Conservation (phyloP, 345 rosid genomes). For the Cochlearia excelsa region DNA sequence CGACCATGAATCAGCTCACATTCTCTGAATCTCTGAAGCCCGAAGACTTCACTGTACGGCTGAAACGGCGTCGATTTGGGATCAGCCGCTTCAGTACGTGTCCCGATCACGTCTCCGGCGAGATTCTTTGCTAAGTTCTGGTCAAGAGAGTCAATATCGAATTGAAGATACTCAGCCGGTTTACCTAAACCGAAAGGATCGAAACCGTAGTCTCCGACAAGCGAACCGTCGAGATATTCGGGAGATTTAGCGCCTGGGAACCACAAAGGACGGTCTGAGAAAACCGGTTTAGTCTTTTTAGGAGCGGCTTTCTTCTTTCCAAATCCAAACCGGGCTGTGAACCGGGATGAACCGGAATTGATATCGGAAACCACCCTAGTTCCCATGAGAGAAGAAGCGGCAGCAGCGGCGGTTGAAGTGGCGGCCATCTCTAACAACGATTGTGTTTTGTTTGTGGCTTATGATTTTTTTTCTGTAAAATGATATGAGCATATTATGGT, state of each 20-base stretch:
- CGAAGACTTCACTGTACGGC: slow-evolving; percentile 80
- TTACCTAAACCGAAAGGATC: slow-evolving; percentile 84
- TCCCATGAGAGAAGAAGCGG: slow-evolving; percentile 57
- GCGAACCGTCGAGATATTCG: slow-evolving; percentile 69
- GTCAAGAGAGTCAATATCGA: slow-evolving; percentile 69
- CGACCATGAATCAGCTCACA: slow-evolving; percentile 83
- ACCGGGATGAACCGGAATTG: slow-evolving; percentile 31
- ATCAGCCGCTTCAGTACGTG: slow-evolving; percentile 45
- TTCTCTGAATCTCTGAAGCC: slow-evolving; percentile 84
- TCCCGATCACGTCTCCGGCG: slow-evolving; percentile 65
- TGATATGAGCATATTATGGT: too few species aligned
- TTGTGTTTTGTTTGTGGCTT: slow-evolving; percentile 5
- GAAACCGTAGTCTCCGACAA: slow-evolving; percentile 83
- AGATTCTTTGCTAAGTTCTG: slow-evolving; percentile 84
- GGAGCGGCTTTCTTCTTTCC: slow-evolving; percentile 38
- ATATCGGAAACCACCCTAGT: slow-evolving; percentile 38
- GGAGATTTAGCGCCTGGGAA: slow-evolving; percentile 69
- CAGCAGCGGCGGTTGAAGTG: slow-evolving; percentile 48
- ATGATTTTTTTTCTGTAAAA: not conserved
- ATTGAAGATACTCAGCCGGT: slow-evolving; percentile 90
- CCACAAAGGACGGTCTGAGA: slow-evolving; percentile 59
- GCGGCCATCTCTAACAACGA: slow-evolving; percentile 45
- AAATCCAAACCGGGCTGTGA: slow-evolving; percentile 61
- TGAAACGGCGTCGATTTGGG: slow-evolving; percentile 77
- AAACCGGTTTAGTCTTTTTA: slow-evolving; percentile 27